Base-by-base conservation (phyloP, 345 rosid genomes). In the Cardamine resedifolia region DNA sequence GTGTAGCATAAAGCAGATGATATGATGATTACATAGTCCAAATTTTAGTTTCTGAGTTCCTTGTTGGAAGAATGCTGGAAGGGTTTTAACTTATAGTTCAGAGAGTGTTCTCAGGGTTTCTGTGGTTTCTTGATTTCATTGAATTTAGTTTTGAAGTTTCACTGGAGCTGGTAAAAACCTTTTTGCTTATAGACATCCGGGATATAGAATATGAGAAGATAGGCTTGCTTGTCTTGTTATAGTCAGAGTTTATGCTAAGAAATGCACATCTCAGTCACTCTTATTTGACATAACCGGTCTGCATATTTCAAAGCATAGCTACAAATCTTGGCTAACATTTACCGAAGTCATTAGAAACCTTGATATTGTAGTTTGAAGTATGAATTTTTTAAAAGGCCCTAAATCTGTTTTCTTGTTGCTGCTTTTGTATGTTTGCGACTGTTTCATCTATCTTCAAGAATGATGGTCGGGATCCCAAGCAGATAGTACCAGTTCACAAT, bases 381-480 rank as follows among this genome's bases (percentile, higher is more conserved):
- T 52, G 62, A 51, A 38, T 19, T 34, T 63, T 56, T 6, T 30
- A 73, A n/a, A n/a, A 60, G 43, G 33, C 51, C 68, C 77, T 41
- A 26, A 48, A 78, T 43, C 28, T 72, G 8, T 62, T 27, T 72
- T 66, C 69, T 9, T 45, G 66, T 24, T 64, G 39, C 60, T 81
- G 56, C 59, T 70, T 59, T 21, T 61, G 72, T 77, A 68, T 82
- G 77, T 47, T n/a, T 70, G 68, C 43, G 63, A 56, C 71, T 68
- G 65, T 58, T 50, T 68, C 34, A 73, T 79, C 50, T 68, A 50
- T 77, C 53, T 64, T 85, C 80, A 84, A 94, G 97, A 84, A 83
- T 73, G 90, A 88, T 72, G 80, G 73, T 66, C 96, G 83, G 82
- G 97, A 96, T 56, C 72, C 78, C 65, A 88, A 85, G 81, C 97